Evolutionary conservation across 2,329 filamentous ascomycete genomes (phyloP).

Genomic region (Colletotrichum zoysiae): DNA sequence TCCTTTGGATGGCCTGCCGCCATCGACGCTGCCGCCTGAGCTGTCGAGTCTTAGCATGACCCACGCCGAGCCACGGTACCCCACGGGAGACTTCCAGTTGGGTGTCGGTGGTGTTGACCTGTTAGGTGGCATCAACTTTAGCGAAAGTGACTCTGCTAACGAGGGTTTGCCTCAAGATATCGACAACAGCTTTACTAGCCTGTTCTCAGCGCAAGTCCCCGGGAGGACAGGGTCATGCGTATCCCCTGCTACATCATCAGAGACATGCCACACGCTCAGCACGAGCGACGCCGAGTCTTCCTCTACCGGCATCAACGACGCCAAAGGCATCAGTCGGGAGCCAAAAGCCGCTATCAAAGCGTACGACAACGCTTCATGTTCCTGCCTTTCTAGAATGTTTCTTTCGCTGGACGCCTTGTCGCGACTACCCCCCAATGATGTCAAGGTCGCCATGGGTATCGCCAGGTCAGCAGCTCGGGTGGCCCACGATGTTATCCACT

Average conservation of each 20-base stretch:
- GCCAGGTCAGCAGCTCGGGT: conserved; percentile 62
- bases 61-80: conserved; percentile 38
- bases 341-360: conserved; percentile 10
- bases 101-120: conserved; percentile 46
- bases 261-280: conserved; percentile 24
- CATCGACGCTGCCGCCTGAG: conserved; percentile 26
- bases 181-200: conserved; percentile 36
- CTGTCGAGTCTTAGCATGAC: conserved; percentile 25
- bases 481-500: conserved; percentile 66
- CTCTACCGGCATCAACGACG: background rate
- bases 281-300: conserved; percentile 24
- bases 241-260: conserved; percentile 27
- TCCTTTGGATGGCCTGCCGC: conserved; percentile 26
- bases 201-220: conserved; percentile 31
- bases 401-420: conserved; percentile 64
- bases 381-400: conserved; percentile 64
- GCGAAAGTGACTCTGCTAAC: conserved; percentile 47
- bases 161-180: conserved; percentile 49
- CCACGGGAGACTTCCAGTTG: conserved; percentile 41
- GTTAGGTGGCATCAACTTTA: conserved; percentile 51
- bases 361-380: conserved; percentile 52
- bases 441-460: conserved; percentile 61
- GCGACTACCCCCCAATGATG: conserved; percentile 56
- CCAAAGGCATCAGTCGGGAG: background rate
- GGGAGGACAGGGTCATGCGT: conserved; percentile 9